Evolutionary conservation across 2,329 filamentous ascomycete genomes (phyloP), one percentile per base, ranked within the genome.

Genomic region (Chrysoporthe deuterocubensis): DNA sequence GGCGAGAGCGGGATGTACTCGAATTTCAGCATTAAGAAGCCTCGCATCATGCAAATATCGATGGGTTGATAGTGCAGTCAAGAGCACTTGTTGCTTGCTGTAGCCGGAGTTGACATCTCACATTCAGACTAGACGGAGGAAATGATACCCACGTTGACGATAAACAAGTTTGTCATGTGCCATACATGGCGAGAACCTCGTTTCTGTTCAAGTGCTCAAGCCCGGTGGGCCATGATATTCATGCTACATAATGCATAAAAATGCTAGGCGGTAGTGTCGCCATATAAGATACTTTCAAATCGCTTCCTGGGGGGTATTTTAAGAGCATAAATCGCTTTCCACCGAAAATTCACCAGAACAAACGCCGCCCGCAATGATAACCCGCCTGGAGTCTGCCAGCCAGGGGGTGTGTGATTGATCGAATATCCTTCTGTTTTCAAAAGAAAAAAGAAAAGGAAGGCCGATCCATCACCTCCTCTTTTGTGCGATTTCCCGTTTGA

Each of bases 281-380:
- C 46, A 14, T 6, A 7, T 14, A 9, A 16, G 11, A 57, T 18
- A 37, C 14, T 26, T 14, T 14, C 26, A 58, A 59, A 61, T 71
- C 71, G 72, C 72, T 70, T 71, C 71, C 73, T 71, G 75, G 78
- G 79, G 80, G 80, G 26, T 54, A 54, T 54, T 81, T 79, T 82
- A 81, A 77, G 73, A 74, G 21, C 59, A 46, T 48, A 58, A 44
- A 43, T 37, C 59, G 43, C 59, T 73, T 65, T 67, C 64, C 66
- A 61, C 60, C 64, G 71, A 68, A 74, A 74, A 72, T 81, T 81
- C 81, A 82, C 80, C 80, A 82, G 79, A 81, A 78, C 78, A 82
- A 80, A 80, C 77, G 74, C 77, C 76, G 69, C 72, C 71, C 62
- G 68, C 61, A 65, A 64, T 65, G 62, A 58, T 40, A 43, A 50